Base-by-base conservation (phyloP, 441 rosid genomes). In the Bocquillonia castaneifolia region DNA sequence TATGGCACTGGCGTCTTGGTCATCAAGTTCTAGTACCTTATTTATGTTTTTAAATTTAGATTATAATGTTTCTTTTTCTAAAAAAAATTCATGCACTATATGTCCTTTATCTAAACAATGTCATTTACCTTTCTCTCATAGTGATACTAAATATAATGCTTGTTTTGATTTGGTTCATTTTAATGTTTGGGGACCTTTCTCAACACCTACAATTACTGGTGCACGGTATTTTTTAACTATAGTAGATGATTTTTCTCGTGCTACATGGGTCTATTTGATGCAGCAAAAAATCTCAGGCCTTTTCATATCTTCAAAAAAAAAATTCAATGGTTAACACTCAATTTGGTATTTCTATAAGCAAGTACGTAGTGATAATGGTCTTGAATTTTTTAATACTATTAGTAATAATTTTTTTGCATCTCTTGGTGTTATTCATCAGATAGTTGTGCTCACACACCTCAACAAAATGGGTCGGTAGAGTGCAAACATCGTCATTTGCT, bases 11-110 rank as follows among this genome's bases (percentile, higher is more conserved):
- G 64, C 32, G 12, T 10, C 10, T 60, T 10, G 50, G 64, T 20
- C 64, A 59, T 59, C 64, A 32, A 31, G 63, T 20, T 36, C 44
- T 18, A 58, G 63, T 58, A 32, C 8, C 6, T 58, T 22, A 32
- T 32, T 23, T 6, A 8, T 14, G 15, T 59, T 59, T 59, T 18
- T 20, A n/a, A 17, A n/a, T n/a, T 5, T 48, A 48, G 53, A 48
- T 48, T 17, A 0, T 48, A 17, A 3, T 48, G n/a, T 48, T 48
- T 48, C 53, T 48, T 48, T 48, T 48, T 48, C 20, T 5, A 48
- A 48, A 17, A 48, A 48, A 48, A 3, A 3, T 48, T 10, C 53
- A 3, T 48, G 53, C 53, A n/a, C 23, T 20, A 48, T 48, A 17
- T 48, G 53, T 48, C 53, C 53, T 3, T 4, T 48, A 17, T 4